Conservation (phyloP, 305 asterid genomes). For the Ilex paraguariensis region DNA sequence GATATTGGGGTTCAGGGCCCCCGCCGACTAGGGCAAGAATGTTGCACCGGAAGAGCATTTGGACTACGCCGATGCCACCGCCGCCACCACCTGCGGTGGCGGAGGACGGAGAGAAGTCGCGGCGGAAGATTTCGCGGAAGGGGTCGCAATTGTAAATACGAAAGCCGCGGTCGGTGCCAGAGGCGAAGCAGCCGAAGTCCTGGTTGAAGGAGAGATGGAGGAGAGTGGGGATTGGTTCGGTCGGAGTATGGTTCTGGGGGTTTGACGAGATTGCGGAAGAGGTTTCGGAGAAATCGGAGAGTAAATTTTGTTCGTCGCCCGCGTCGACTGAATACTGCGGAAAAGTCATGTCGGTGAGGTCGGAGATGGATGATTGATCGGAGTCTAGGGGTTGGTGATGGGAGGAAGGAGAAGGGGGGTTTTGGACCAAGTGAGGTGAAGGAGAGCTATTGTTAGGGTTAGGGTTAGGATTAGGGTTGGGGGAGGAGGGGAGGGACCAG, state of each 20-base stretch:
- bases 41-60: slow-evolving; percentile 51
- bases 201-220: slow-evolving; percentile 54
- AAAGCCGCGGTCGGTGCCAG: slow-evolving; percentile 43
- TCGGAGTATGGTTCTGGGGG: slow-evolving; percentile 7
- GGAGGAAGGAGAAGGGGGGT: too few species aligned
- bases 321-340: too few species aligned
- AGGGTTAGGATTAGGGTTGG: too few species aligned
- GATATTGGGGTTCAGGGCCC: slow-evolving; percentile 39
- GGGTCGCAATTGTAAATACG: slow-evolving; percentile 51
- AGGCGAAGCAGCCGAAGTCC: slow-evolving; percentile 43
- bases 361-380: too few species aligned
- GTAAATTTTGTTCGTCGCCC: too few species aligned
- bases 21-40: slow-evolving; percentile 53
- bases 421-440: too few species aligned
- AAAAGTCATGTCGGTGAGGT: too few species aligned
- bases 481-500: too few species aligned
- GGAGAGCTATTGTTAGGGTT: too few species aligned
- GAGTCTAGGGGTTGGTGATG: too few species aligned
- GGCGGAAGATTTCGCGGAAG: slow-evolving; percentile 39
- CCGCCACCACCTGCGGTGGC: slow-evolving; percentile 18
- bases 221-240: slow-evolving; percentile 23
- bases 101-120: slow-evolving; percentile 24
- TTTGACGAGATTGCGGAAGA: neutral
- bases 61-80: slow-evolving; percentile 30
- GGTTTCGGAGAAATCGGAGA: neutral